phyloP scores from a whole-genome alignment of 495 filamentous ascomycete genomes.

The Sporormia fimetaria region DNA sequence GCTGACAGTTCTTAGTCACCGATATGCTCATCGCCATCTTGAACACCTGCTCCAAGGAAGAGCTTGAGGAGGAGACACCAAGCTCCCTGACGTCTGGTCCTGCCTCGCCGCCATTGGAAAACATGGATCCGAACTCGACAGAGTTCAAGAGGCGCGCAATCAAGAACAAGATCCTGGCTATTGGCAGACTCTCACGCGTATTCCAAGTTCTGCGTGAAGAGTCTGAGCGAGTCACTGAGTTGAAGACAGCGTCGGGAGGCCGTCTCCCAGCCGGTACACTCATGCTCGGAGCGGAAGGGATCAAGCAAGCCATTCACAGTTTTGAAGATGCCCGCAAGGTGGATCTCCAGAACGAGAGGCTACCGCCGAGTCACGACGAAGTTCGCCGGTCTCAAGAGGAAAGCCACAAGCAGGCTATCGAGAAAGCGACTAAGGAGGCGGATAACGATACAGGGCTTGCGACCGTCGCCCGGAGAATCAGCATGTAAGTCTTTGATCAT shows the following conservation, averaged over 20 bases:
- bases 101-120: slow-evolving; percentile 52
- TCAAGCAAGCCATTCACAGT: slow-evolving; percentile 95
- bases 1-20: slow-evolving; percentile 45
- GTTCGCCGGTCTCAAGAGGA: slow-evolving; percentile 68
- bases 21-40: slow-evolving; percentile 99
- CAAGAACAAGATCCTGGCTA: slow-evolving; percentile 99
- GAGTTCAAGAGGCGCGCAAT: slow-evolving; percentile 91
- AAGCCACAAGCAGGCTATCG: slow-evolving; percentile 67
- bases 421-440: slow-evolving; percentile 72
- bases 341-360: slow-evolving; percentile 87
- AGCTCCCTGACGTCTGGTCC: slow-evolving; percentile 52
- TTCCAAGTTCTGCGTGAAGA: slow-evolving; percentile 98
- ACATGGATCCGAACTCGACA: slow-evolving; percentile 65
- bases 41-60: slow-evolving; percentile 95
- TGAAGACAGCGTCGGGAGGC: slow-evolving; percentile 92
- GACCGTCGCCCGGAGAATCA: slow-evolving; percentile 75
- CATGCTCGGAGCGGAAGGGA: slow-evolving; percentile 95
- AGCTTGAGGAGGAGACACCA: slow-evolving; percentile 71
- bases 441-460: slow-evolving; percentile 83
- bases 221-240: slow-evolving; percentile 88
- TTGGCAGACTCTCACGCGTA: slow-evolving; percentile 89
- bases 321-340: slow-evolving; percentile 99
- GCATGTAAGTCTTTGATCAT: slow-evolving; percentile 63
- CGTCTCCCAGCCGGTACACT: slow-evolving; percentile 89
- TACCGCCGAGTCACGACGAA: slow-evolving; percentile 88